These are phyloP conservation scores for Saitoella complicata DNA, from an alignment of 805 yeast species.

Conservation along the genomic window DNA sequence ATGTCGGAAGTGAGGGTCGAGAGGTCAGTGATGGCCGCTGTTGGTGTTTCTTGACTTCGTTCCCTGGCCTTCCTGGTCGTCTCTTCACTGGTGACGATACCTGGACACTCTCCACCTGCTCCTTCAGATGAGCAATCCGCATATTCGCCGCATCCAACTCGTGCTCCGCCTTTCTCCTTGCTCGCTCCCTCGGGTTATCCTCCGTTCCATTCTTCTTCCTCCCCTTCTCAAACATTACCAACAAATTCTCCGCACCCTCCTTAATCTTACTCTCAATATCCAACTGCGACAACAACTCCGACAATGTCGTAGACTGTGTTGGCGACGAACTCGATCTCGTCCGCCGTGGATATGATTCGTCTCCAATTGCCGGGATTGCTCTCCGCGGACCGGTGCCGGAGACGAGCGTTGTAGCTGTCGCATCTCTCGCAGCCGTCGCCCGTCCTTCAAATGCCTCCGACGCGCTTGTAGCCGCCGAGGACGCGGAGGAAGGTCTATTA, in stretches of 20 bases:
- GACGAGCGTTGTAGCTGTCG: background rate
- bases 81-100: too few relatives aligned
- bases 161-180: slow-evolving; percentile 13
- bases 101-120: slow-evolving; percentile 9
- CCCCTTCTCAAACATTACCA: slow-evolving; percentile 17
- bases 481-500: too few relatives aligned
- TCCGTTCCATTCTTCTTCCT: slow-evolving; percentile 2
- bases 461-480: too few relatives aligned
- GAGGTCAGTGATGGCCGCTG: too few relatives aligned
- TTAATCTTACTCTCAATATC: slow-evolving; percentile 23
- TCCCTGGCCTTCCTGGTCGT: too few relatives aligned
- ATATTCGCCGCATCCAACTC: slow-evolving; percentile 19
- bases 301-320: background rate
- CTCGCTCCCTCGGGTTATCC: background rate
- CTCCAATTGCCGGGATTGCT: background rate
- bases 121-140: slow-evolving; percentile 14
- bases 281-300: slow-evolving; percentile 10
- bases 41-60: too few relatives aligned
- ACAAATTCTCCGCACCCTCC: slow-evolving; percentile 24
- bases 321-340: background rate
- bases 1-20: too few relatives aligned
- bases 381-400: background rate
- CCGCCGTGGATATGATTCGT: too few relatives aligned
- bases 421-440: background rate
- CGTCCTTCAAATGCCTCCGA: background rate